Evolutionary conservation across 495 filamentous ascomycete species (phyloP), one percentile per base, ranked within the genome.

Genomic region (Patellaria atrata): DNA sequence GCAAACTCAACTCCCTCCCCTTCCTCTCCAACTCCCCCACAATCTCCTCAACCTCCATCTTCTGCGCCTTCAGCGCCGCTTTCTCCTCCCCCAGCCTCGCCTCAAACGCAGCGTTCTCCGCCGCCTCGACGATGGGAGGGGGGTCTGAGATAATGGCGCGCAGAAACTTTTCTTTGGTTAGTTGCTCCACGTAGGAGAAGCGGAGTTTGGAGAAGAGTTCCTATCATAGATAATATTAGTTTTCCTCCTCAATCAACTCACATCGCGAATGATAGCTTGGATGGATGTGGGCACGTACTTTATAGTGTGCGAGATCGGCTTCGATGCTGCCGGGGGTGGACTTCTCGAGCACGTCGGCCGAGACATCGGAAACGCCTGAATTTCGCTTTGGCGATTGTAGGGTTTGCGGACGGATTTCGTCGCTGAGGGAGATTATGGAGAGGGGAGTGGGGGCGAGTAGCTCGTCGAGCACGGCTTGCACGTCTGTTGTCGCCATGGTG

Each of bases 121-220:
- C 67, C 27, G 77, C 69, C 11, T 77, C 77, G 37, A 92, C 78
- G 25, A 94, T 74, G 10, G 82, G 64, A 1, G 85, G 87, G 22
- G 84, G 82, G 36, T 94, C 83, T 44, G 79, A 80, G 12, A 87
- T 82, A 39, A 82, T 77, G 37, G 72, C 66, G 39, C 75, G 74
- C 22, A 82, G 74, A 53, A 81, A 81, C 42, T 80, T 80, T 49
- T 84, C 79, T 49, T 82, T 82, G 27, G 78, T 81, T 22, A 80
- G 71, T 55, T 83, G 79, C 53, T 83, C 79, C 40, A 82, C 68
- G 57, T 82, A 96, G 45, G 82, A 91, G 63, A 96, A 96, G 52
- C 85, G 82, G 18, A 97, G 70, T 59, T 94, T 94, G 26, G 82
- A 78, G 58, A 94, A 96, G 19, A 96, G 71, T 60, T 94, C 89